Base-by-base conservation (phyloP, 805 yeast genomes). In the Lipomyces lipofer region DNA sequence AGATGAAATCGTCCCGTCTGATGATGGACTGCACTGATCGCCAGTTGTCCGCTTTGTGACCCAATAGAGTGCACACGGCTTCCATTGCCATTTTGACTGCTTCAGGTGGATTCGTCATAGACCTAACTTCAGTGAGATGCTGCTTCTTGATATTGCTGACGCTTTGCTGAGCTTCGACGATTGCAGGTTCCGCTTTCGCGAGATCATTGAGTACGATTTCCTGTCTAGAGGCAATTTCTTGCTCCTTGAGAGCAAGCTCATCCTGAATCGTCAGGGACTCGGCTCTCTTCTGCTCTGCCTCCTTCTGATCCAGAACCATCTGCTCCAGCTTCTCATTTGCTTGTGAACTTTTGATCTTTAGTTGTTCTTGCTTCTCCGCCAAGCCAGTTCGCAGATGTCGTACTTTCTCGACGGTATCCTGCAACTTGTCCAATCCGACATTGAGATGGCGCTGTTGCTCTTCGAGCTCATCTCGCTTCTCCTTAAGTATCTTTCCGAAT, bases 141-240 rank as follows among this genome's bases (percentile, higher is more conserved):
- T 88, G 95, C 67, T 92, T 92, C 69, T 90, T 89, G 58, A 92
- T 92, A 63, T 88, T 86, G 61, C 86, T 86, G n/a, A 92, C 98
- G 13, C 96, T 95, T 56, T 79, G 74, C 64, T 86, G 86, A 0
- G 98, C 98, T 59, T 86, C 95, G 2, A 79, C 52, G 5, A 91
- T 85, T 0, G 94, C 85, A 0, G 97, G 97, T 64, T 89, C 94
- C 0, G 91, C 95, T 4, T 75, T 71, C 13, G 79, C 82, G n/a
- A 92, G 74, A 52, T 88, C 92, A 5, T 70, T 67, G 70, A 81
- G 66, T 0, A 88, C 96, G 1, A 66, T 61, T 0, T 69, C 67
- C 57, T 81, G 76, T 32, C 95, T 76, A 10, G 69, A 71, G 3
- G 74, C 73, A 4, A 92, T 80, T 49, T 79, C 81, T 2, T 66